Evolutionary conservation across 345 rosid genomes (phyloP).

Genomic region (Excoecaria cochinchinensis): DNA sequence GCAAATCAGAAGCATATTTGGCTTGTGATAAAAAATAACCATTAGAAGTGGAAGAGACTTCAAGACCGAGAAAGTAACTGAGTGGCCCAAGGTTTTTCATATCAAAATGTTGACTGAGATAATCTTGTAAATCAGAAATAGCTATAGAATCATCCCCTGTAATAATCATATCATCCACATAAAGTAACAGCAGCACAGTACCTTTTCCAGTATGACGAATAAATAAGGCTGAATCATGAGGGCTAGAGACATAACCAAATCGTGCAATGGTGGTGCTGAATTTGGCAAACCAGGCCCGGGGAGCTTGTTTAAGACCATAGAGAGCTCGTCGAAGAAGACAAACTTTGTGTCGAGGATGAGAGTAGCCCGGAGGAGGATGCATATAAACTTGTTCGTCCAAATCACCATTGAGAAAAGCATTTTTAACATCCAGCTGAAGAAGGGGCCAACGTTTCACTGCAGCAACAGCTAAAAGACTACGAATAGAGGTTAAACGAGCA

Average conservation of each 20-base stretch:
- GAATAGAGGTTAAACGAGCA: neutral
- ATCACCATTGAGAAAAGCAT: neutral
- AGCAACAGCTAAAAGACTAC: neutral
- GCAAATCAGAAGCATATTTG: neutral
- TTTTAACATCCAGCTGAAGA: neutral
- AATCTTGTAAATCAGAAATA: too few species aligned
- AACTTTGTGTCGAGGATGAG: neutral
- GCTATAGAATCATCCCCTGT: neutral
- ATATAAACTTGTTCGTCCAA: neutral
- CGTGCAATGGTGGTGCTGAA: neutral
- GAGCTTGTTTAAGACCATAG: neutral
- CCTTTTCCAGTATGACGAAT: neutral
- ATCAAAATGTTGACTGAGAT: neutral
- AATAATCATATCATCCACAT: constrained; percentile 1
- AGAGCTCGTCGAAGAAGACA: neutral
- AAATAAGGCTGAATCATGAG: neutral
- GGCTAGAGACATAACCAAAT: neutral
- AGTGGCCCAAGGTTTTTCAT: neutral
- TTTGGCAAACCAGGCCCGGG: neutral
- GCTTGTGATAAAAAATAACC: neutral
- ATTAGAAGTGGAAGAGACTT: neutral
- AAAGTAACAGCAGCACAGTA: neutral
- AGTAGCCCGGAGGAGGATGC: neutral
- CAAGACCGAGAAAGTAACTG: neutral
- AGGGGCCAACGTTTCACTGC: neutral